Evolutionary conservation across 208 protist species (phyloP).

Genomic region (Spongospora subterranea): DNA sequence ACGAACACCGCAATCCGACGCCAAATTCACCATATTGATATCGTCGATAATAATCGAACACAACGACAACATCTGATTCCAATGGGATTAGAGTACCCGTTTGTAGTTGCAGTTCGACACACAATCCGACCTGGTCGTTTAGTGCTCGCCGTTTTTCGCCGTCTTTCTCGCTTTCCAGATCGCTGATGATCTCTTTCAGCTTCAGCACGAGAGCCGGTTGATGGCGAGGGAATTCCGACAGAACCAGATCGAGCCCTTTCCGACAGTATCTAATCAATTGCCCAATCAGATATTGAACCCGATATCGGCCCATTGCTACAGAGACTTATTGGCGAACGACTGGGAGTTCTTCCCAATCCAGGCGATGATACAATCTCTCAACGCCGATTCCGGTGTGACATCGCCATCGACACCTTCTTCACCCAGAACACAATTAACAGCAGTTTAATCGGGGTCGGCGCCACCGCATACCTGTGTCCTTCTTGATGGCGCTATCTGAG

Average conservation of each 20-base stretch:
- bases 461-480: neutral
- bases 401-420: neutral
- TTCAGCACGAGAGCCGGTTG: neutral
- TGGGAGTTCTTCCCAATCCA: neutral
- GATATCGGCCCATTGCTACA: neutral
- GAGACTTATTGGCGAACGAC: neutral
- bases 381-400: neutral
- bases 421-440: neutral
- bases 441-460: neutral
- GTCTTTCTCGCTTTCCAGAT: neutral
- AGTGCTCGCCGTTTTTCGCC: neutral
- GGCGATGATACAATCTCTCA: slow-evolving; percentile 3
- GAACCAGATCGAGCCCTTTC: neutral
- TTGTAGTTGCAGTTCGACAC: neutral
- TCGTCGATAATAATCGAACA: neutral
- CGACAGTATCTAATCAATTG: neutral
- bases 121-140: neutral
- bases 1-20: neutral
- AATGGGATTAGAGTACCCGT: neutral
- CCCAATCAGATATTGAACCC: neutral
- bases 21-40: neutral
- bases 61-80: neutral
- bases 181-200: neutral
- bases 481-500: neutral
- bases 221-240: neutral